A percentile compares a stretch with the other conserved stretches of the same genome.
phyloP scores from a whole-genome alignment of 495 filamentous ascomycete genomes.

The Aspergillus haitiensis region DNA sequence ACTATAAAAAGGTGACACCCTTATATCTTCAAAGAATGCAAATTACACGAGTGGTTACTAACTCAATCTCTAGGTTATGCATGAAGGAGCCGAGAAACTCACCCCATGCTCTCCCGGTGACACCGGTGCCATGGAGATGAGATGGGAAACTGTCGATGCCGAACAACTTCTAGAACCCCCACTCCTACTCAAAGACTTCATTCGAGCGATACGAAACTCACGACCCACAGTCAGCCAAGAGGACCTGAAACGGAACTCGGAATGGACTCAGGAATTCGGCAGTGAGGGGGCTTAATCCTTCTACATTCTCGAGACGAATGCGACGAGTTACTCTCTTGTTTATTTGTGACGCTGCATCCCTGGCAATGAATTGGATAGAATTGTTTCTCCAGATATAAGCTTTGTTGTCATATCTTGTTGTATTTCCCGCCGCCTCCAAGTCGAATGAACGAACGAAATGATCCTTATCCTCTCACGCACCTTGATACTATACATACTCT shows the following conservation, averaged over 20 bases:
- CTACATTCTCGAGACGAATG: background rate
- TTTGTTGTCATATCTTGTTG: constrained; percentile 2
- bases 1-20: constrained; percentile 84
- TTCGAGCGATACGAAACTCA: constrained; percentile 84
- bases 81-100: constrained; percentile 71
- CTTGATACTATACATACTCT: background rate
- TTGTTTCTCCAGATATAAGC: constrained; percentile 10
- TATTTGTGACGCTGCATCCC: constrained; percentile 4
- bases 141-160: constrained; percentile 81
- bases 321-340: background rate
- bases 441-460: background rate
- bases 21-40: background rate
- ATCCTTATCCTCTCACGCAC: background rate
- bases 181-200: constrained; percentile 86
- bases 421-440: background rate
- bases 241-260: constrained; percentile 79
- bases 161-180: constrained; percentile 84
- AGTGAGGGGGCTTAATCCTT: constrained; percentile 71
- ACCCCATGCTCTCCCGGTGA: constrained; percentile 97
- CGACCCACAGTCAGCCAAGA: constrained; percentile 84
- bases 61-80: constrained; percentile 56
- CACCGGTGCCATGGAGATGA: constrained; percentile 81
- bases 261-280: constrained; percentile 97
- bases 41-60: constrained; percentile 3
- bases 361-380: constrained; percentile 11